A percentile compares a stretch with the other conserved stretches of the same genome.
phyloP scores from a whole-genome alignment of 192 early-diverging fungal species.

The Physocladia obscura region DNA sequence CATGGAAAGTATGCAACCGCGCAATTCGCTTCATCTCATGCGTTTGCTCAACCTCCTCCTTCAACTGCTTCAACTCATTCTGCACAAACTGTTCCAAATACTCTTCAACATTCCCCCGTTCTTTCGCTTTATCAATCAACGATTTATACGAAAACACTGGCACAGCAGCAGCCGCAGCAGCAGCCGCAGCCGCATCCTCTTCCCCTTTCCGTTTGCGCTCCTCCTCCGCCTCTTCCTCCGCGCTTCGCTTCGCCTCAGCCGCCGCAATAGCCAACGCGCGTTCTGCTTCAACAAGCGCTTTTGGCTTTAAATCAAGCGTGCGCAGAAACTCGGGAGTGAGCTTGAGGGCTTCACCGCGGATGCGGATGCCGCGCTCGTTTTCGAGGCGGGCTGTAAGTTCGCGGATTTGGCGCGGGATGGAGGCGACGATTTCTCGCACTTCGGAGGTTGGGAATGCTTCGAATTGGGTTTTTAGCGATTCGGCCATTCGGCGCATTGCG shows the following conservation, averaged over 20 bases:
- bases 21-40: not conserved
- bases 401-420: constrained; percentile 45
- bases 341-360: constrained; percentile 47
- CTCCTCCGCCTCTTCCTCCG: not conserved
- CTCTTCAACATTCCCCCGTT: not conserved
- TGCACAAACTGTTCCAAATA: not conserved
- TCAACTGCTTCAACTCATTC: not conserved
- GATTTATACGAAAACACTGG: constrained; percentile 15
- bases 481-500: constrained; percentile 45
- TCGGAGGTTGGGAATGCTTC: constrained; percentile 31
- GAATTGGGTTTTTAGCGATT: constrained; percentile 37
- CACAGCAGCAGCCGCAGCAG: not conserved
- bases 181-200: not conserved
- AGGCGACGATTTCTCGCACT: constrained; percentile 37
- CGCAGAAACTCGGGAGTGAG: constrained; percentile 46
- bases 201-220: not conserved
- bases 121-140: constrained; percentile 13
- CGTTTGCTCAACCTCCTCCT: not conserved
- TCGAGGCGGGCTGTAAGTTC: constrained; percentile 38
- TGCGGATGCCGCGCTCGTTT: constrained; percentile 45
- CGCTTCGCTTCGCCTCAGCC: not conserved
- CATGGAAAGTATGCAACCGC: constrained; percentile 17
- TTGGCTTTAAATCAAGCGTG: constrained; percentile 5
- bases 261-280: constrained; percentile 5
- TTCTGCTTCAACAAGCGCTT: constrained; percentile 25